Evolutionary conservation across 176 grass and related monocot species (phyloP).

Genomic region (Carex cristatella): DNA sequence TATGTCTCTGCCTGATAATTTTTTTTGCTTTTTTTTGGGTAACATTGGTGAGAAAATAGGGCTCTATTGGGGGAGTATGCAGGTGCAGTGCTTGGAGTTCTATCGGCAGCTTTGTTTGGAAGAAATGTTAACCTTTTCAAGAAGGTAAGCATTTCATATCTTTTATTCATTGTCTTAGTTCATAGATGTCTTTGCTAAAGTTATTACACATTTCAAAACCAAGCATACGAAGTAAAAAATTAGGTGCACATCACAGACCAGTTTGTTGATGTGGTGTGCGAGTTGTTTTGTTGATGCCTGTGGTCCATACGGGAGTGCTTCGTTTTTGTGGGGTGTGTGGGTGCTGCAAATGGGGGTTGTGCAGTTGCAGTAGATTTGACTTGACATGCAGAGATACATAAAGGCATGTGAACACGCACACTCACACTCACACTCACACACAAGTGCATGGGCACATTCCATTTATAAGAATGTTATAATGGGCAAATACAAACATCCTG

Average conservation of each 20-base stretch:
- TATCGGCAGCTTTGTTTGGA: constrained; percentile 91
- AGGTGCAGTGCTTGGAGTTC: constrained; percentile 95
- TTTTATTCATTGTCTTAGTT: background rate
- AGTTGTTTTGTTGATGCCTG: background rate
- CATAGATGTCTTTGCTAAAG: background rate
- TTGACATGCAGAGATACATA: constrained; percentile 1
- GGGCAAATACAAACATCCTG: background rate
- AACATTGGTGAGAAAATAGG: constrained; percentile 49
- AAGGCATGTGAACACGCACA: constrained; percentile 2
- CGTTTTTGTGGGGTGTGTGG: background rate
- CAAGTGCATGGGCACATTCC: background rate
- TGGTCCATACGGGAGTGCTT: background rate
- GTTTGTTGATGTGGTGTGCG: background rate
- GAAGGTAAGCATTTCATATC: constrained; percentile 46
- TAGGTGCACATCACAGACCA: background rate
- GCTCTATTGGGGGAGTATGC: constrained; percentile 83
- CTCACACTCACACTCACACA: background rate
- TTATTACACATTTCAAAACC: background rate
- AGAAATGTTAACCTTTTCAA: constrained; percentile 77
- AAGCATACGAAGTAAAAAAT: background rate
- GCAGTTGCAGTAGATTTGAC: background rate
- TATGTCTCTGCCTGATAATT: background rate
- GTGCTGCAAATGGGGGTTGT: background rate
- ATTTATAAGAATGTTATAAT: constrained; percentile 15
- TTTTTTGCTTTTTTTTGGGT: constrained; percentile 25